Conservation (phyloP, 2,329 filamentous ascomycete species). For the Endoconidiophora laricicola region DNA sequence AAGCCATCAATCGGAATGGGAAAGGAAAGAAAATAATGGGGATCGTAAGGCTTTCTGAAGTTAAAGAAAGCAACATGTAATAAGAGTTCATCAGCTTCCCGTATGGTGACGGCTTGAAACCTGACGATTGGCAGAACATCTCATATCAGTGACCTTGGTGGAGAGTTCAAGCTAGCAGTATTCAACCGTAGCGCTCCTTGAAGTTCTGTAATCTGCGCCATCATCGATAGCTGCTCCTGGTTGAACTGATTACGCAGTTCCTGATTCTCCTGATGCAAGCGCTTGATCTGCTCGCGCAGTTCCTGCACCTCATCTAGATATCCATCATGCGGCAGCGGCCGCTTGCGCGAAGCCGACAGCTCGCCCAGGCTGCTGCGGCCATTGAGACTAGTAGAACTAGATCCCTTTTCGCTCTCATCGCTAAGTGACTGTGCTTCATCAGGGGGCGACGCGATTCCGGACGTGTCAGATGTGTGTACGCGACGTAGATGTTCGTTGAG, state of each 20-base stretch:
- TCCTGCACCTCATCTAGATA: slow-evolving; percentile 31
- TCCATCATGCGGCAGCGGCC: slow-evolving; percentile 1
- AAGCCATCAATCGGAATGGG: neutral
- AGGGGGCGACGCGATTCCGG: slow-evolving; percentile 21
- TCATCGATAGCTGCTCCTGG: slow-evolving; percentile 31
- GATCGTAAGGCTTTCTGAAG: slow-evolving; percentile 17
- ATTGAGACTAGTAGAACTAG: too few species aligned
- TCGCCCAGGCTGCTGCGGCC: slow-evolving; percentile 13
- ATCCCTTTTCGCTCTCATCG: slow-evolving; percentile 27
- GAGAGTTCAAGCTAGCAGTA: slow-evolving; percentile 12
- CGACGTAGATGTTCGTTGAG: slow-evolving; percentile 82
- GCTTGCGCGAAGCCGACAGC: slow-evolving; percentile 4
- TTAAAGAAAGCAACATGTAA: slow-evolving; percentile 24
- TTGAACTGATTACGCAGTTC: slow-evolving; percentile 36
- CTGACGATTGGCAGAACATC: neutral
- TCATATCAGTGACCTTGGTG: slow-evolving; percentile 3
- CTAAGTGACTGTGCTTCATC: slow-evolving; percentile 24
- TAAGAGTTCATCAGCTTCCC: slow-evolving; percentile 15
- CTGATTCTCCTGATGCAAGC: slow-evolving; percentile 47
- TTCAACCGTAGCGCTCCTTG: slow-evolving; percentile 25
- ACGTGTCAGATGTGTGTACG: slow-evolving; percentile 63
- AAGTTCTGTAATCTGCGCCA: slow-evolving; percentile 31
- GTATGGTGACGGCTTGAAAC: neutral
- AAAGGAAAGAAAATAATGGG: slow-evolving; percentile 2
- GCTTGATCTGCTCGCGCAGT: slow-evolving; percentile 48